Conservation (phyloP, 2,329 filamentous ascomycete species). For the Colletotrichum sidae region DNA sequence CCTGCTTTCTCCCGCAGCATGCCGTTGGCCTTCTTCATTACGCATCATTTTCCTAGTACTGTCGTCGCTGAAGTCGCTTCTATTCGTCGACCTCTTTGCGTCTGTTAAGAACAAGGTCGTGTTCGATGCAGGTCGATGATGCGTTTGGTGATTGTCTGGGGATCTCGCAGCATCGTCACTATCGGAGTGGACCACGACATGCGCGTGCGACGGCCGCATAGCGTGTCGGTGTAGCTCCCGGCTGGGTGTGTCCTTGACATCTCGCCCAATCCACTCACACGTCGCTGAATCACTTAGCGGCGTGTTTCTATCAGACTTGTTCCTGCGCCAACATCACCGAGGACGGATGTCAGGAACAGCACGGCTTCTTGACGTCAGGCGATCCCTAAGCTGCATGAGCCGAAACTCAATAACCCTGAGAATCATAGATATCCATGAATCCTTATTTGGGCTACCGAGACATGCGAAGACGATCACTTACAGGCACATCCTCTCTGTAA, state of each 20-base stretch:
- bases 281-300: no score
- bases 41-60: not conserved
- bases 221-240: no score
- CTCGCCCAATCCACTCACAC: no score
- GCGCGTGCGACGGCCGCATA: not conserved
- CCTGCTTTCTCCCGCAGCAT: constrained; percentile 11
- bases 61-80: not conserved
- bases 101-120: not conserved
- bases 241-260: no score
- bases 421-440: no score
- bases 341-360: no score
- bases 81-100: not conserved
- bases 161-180: constrained; percentile 2
- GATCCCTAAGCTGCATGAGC: no score
- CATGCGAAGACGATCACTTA: constrained; percentile 19
- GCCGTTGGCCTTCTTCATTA: constrained; percentile 5
- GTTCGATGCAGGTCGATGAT: not conserved
- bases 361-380: no score
- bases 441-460: not conserved
- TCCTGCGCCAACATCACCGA: no score
- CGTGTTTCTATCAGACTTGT: no score
- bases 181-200: no score
- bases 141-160: not conserved
- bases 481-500: constrained; percentile 3
- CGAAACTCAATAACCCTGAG: no score